A percentile compares a stretch with the other conserved stretches of the same genome.
These are phyloP conservation scores for Diutina catenulata DNA, from an alignment of 1,139 yeast species.

Conservation along the genomic window DNA sequence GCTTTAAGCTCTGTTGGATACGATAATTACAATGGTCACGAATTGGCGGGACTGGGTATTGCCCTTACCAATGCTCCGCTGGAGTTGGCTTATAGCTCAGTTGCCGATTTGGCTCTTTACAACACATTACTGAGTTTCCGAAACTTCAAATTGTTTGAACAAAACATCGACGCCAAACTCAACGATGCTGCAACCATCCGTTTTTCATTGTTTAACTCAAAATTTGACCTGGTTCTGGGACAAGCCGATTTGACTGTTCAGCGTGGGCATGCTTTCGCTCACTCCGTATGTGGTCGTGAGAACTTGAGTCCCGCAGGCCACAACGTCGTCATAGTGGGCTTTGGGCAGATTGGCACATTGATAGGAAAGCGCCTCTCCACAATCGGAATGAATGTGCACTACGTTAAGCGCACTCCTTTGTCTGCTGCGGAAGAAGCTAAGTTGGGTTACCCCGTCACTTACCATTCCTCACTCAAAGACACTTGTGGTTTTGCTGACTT, in stretches of 20 bases:
- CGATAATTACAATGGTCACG: slow-evolving; percentile 43
- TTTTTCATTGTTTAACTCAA: slow-evolving; percentile 18
- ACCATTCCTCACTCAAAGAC: slow-evolving; percentile 21
- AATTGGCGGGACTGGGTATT: slow-evolving; percentile 27
- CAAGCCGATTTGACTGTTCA: slow-evolving; percentile 17
- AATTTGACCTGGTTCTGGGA: not conserved
- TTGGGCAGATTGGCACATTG: slow-evolving; percentile 65
- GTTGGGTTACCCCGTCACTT: slow-evolving; percentile 36
- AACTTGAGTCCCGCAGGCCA: slow-evolving; percentile 45
- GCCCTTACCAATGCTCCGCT: slow-evolving; percentile 57
- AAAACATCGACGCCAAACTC: slow-evolving; percentile 17
- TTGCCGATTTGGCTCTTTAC: slow-evolving; percentile 61
- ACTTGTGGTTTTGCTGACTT: slow-evolving; percentile 37
- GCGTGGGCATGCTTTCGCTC: slow-evolving; percentile 31
- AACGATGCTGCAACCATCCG: slow-evolving; percentile 35
- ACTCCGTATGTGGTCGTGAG: slow-evolving; percentile 22
- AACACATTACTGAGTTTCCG: slow-evolving; percentile 53
- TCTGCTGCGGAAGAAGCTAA: slow-evolving; percentile 20
- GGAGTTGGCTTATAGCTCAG: slow-evolving; percentile 50
- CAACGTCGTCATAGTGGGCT: slow-evolving; percentile 59
- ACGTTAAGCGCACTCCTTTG: slow-evolving; percentile 45
- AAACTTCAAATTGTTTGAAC: slow-evolving; percentile 41
- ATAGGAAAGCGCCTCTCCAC: slow-evolving; percentile 45
- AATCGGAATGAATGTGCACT: slow-evolving; percentile 59
- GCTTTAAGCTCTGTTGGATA: slow-evolving; percentile 64